Evolutionary conservation across 108 stramenopile species (phyloP), one percentile per base, ranked within the genome.

Genomic region (Asterionellopsis glacialis): DNA sequence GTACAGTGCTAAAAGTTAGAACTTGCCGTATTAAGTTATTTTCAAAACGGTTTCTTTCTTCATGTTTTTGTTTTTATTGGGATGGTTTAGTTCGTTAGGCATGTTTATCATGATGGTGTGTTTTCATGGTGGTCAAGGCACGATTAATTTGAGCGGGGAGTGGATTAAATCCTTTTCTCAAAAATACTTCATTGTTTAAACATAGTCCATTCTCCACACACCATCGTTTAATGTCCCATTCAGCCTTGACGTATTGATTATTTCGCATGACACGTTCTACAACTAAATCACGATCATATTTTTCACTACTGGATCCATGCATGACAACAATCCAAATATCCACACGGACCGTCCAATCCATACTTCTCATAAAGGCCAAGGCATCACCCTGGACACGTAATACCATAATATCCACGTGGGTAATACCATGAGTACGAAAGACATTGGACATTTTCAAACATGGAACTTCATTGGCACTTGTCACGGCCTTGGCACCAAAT

Each of bases 161-260:
- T 2, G 78, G 74, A 45, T 75, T 79, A 24, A 75, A 79, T 15
- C 65, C 70, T 57, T 79, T 75, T 16, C 67, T 61, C 26, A 79
- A 50, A 73, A 69, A 79, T 14, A 79, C 78, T 60, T 79, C 74
- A 60, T 79, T 79, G 33, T 64, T 51, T 68, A 73, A 59, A 41
- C 78, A 79, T 39, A 63, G 48, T 13, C 41, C 42, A 10, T 68
- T 69, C 39, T 65, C 60, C n/a, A 63, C 66, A 51, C 78, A 79
- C 78, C 78, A 79, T 1, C 74, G 63, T 39, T 72, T 75, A 28
- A 79, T 69, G 57, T 79, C 78, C 78, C 78, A 79, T 38, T 71
- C 66, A 14, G 78, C 78, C 41, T 66, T 74, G 1, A 75, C 67
- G 62, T 79, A 79, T 26, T 72, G 70, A 48, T 79, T 70, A n/a